Conservation (phyloP, 371 early-diverging fungal genomes). For the Lichtheimia ornata region DNA sequence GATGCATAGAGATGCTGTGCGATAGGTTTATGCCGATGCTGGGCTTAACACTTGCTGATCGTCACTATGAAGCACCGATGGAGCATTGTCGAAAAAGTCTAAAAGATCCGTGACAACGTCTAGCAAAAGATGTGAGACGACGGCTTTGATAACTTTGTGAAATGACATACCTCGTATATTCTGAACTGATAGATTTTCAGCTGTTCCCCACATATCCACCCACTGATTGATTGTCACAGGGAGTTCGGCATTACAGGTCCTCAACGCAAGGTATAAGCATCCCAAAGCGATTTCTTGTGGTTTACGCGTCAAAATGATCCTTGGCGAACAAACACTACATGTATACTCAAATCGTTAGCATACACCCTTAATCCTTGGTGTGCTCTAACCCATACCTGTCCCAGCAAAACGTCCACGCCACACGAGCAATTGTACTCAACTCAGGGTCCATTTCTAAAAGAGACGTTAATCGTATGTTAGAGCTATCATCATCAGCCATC, state of each 20-base stretch:
- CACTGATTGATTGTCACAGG: conserved; percentile 48
- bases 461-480: no score
- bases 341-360: not conserved
- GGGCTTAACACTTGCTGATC: not conserved
- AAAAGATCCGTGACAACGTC: conserved; percentile 42
- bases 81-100: conserved; percentile 23
- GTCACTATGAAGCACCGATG: not conserved
- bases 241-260: conserved; percentile 30
- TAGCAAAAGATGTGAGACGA: conserved; percentile 2
- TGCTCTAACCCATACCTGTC: conserved; percentile 27
- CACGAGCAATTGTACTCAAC: conserved; percentile 39
- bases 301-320: conserved; percentile 35
- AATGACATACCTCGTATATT: conserved; percentile 31
- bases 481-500: not conserved
- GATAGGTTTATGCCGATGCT: not conserved
- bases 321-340: conserved; percentile 41
- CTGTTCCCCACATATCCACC: conserved; percentile 51
- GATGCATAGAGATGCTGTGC: not conserved
- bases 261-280: conserved; percentile 48
- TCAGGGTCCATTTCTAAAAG: conserved; percentile 40
- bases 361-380: not conserved
- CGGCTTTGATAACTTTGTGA: not conserved
- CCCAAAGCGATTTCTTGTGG: conserved; percentile 42
- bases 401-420: conserved; percentile 49
- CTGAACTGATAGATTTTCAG: conserved; percentile 51